These are phyloP conservation scores for Sphagnum fallax DNA, from an alignment of 228 moss, liverwort and hornwort genomes.

Conservation along the genomic window DNA sequence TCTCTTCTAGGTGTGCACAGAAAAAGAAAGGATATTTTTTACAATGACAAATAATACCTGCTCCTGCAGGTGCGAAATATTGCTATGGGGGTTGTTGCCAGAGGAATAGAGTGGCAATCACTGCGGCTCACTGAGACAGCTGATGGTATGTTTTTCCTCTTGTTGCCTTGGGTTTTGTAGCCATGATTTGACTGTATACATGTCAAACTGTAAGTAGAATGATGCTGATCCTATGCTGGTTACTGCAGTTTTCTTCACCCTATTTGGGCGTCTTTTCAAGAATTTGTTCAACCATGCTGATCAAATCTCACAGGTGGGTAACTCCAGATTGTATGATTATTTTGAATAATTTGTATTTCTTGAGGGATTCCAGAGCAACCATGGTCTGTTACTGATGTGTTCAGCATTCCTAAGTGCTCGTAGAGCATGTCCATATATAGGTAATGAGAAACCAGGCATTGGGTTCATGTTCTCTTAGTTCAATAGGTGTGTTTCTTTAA, in stretches of 20 bases:
- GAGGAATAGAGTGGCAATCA: slow-evolving; percentile 68
- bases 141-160: slow-evolving; percentile 54
- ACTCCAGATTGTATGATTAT: background rate
- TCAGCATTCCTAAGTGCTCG: background rate
- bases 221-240: background rate
- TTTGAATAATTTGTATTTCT: background rate
- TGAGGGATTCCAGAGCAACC: background rate
- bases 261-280: slow-evolving; percentile 72
- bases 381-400: background rate
- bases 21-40: too few relatives aligned
- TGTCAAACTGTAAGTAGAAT: background rate
- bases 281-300: slow-evolving; percentile 83
- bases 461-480: background rate
- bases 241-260: slow-evolving; percentile 56
- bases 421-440: background rate
- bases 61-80: slow-evolving; percentile 71
- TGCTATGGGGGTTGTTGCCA: slow-evolving; percentile 85
- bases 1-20: too few relatives aligned
- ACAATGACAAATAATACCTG: too few relatives aligned
- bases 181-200: background rate
- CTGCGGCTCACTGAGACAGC: slow-evolving; percentile 61
- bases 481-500: background rate
- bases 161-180: background rate
- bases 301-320: slow-evolving; percentile 83
- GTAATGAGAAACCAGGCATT: background rate